Base-by-base conservation (phyloP, 163 green algal genomes). In the Scenedesmus sp. region DNA sequence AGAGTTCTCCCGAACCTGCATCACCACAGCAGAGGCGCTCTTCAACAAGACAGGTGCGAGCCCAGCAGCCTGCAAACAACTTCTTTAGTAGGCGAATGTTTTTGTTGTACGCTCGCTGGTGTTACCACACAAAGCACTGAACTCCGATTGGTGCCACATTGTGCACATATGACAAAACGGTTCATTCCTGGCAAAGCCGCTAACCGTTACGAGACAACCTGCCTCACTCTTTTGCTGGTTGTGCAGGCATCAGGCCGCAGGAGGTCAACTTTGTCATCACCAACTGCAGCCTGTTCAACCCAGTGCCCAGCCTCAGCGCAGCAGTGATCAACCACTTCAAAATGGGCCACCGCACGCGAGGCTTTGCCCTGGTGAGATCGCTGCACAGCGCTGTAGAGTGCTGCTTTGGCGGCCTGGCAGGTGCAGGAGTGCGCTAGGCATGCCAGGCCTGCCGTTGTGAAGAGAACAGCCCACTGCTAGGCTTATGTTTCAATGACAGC, bases 231-330 rank as follows among this genome's bases (percentile, higher is more conserved):
- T 84, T 54, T 55, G 76, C 76, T 55, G 76, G 16, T 18, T 52
- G 55, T 86, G 95, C 95, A 52, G 94, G 94, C 89, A 92, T 98
- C 8, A 73, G 73, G 2, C 82, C 89, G 15, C 87, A 92, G 60
- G 86, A 97, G 83, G 96, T 99, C 18, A 97, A 97, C 94, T 97
- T 99, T 85, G 93, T 99, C 62, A 95, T 99, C 66, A 96, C 99
- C 26, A 99, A 99, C 96, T 99, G 98, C 96, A 97, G 92, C 60
- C 94, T 99, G 52, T 99, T 99, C 96, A 99, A 98, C 94, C 98
- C 98, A 18, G 99, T 98, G 2, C 98, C 98, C 73, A 98, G 96
- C 20, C 95, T 99, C 57, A 95, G 95, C 7, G 96, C 95, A 34
- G 99, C 99, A 97, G 26, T 88, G 16, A 88, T 88, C 87, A 99